phyloP scores from a whole-genome alignment of 2,329 filamentous ascomycete species.

The Colletotrichum kahawae region DNA sequence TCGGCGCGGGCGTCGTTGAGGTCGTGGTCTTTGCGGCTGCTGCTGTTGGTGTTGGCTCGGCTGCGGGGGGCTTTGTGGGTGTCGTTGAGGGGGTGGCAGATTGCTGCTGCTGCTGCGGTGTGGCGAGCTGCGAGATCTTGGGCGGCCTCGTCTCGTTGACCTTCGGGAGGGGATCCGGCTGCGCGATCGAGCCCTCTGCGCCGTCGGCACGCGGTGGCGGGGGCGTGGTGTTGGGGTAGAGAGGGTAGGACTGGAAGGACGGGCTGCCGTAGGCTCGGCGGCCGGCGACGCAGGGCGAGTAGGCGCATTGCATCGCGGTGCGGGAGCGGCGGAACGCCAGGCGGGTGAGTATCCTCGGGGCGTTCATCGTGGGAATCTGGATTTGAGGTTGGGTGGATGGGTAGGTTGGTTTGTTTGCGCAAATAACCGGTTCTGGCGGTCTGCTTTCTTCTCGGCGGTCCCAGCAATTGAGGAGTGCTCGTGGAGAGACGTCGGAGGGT shows the following conservation, averaged over 20 bases:
- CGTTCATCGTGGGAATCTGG: slow-evolving; percentile 10
- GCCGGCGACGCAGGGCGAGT: neutral
- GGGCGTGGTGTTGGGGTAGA: slow-evolving; percentile 46
- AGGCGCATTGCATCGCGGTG: slow-evolving; percentile 18
- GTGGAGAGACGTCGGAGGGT: neutral
- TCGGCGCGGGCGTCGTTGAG: slow-evolving; percentile 27
- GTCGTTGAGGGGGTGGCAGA: neutral
- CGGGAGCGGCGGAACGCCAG: slow-evolving; percentile 17
- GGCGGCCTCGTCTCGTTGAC: slow-evolving; percentile 60
- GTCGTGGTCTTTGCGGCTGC: neutral
- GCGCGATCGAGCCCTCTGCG: slow-evolving; percentile 52
- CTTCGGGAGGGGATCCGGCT: slow-evolving; percentile 48
- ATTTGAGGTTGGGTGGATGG: neutral
- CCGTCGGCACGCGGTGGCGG: slow-evolving; percentile 46
- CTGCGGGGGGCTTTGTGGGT: slow-evolving; percentile 6
- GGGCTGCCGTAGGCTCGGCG: slow-evolving; percentile 20
- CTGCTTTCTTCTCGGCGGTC: neutral
- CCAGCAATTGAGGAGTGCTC: neutral
- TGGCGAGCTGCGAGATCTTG: slow-evolving; percentile 25
- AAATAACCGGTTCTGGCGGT: neutral
- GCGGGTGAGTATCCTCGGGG: slow-evolving; percentile 20
- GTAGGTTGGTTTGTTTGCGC: neutral
- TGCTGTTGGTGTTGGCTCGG: neutral
- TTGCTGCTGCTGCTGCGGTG: slow-evolving; percentile 9
- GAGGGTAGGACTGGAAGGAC: slow-evolving; percentile 58